These are phyloP conservation scores for Vitellaria paradoxa DNA, from an alignment of 179 eudicot species.

Conservation along the genomic window DNA sequence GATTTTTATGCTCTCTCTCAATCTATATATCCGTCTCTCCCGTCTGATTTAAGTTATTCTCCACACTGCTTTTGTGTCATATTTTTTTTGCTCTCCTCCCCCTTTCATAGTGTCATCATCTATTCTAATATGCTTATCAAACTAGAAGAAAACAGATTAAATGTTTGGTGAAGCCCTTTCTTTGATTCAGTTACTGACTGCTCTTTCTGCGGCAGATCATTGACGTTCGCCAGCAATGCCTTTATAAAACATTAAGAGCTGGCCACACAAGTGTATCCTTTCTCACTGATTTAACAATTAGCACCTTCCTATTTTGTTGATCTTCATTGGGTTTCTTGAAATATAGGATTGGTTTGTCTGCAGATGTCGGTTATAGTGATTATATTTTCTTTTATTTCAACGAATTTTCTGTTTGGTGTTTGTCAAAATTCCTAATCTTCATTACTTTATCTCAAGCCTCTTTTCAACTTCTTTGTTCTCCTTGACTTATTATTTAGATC, in stretches of 20 bases:
- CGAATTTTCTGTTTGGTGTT: neutral
- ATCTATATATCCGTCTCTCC: no score
- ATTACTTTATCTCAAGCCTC: neutral
- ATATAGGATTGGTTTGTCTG: neutral
- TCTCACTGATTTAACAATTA: neutral
- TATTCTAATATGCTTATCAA: neutral
- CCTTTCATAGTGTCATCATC: neutral
- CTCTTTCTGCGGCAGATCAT: constrained; percentile 61
- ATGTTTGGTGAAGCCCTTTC: neutral
- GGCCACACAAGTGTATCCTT: constrained; percentile 94
- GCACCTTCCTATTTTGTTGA: neutral
- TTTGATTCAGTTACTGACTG: constrained; percentile 21
- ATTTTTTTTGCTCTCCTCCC: neutral
- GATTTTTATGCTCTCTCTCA: neutral
- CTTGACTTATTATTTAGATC: constrained; percentile 54
- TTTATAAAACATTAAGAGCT: constrained; percentile 83
- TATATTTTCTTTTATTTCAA: neutral
- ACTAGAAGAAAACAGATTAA: neutral
- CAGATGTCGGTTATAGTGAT: neutral
- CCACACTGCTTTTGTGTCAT: no score
- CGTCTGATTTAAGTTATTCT: no score
- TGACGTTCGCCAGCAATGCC: constrained; percentile 68
- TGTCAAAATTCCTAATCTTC: neutral
- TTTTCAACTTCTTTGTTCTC: constrained; percentile 8
- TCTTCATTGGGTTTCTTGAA: neutral